Percentiles rank a stretch among this genome's conserved stretches.
These are phyloP conservation scores for Margaritispora aquatica DNA, from an alignment of 495 filamentous ascomycete genomes.

Conservation along the genomic window DNA sequence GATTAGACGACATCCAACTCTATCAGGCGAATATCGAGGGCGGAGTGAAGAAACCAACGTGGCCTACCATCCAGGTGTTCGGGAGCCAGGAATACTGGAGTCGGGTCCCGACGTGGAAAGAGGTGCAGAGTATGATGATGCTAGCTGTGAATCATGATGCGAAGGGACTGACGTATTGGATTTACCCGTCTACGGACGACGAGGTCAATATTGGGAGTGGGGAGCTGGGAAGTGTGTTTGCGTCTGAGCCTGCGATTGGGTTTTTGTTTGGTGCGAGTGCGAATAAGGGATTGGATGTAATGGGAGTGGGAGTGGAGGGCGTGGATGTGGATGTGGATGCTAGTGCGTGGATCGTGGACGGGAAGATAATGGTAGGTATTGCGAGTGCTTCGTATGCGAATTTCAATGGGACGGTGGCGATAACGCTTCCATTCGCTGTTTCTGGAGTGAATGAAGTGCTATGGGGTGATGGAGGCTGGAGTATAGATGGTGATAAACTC, in stretches of 20 bases:
- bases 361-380: conserved; percentile 36
- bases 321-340: too few relatives aligned
- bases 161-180: conserved; percentile 43
- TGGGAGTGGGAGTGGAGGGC: conserved; percentile 13
- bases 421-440: conserved; percentile 8
- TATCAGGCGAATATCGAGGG: conserved; percentile 38
- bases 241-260: conserved; percentile 28
- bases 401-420: background rate
- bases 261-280: conserved; percentile 37
- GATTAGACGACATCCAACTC: conserved; percentile 41
- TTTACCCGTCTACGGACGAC: conserved; percentile 42
- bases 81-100: conserved; percentile 56
- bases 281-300: conserved; percentile 18
- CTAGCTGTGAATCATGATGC: conserved; percentile 58
- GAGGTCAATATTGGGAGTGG: conserved; percentile 38
- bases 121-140: conserved; percentile 54
- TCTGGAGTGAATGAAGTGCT: background rate
- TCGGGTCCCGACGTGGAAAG: conserved; percentile 46
- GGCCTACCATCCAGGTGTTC: conserved; percentile 60
- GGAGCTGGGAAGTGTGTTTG: conserved; percentile 36
- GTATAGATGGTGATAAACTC: conserved; percentile 7
- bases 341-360: conserved; percentile 34
- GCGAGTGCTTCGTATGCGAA: conserved; percentile 28
- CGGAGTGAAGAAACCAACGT: conserved; percentile 41
- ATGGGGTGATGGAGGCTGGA: conserved; percentile 18